Base-by-base conservation (phyloP, 495 filamentous ascomycete species). In the Penicillium ochrochloron region DNA sequence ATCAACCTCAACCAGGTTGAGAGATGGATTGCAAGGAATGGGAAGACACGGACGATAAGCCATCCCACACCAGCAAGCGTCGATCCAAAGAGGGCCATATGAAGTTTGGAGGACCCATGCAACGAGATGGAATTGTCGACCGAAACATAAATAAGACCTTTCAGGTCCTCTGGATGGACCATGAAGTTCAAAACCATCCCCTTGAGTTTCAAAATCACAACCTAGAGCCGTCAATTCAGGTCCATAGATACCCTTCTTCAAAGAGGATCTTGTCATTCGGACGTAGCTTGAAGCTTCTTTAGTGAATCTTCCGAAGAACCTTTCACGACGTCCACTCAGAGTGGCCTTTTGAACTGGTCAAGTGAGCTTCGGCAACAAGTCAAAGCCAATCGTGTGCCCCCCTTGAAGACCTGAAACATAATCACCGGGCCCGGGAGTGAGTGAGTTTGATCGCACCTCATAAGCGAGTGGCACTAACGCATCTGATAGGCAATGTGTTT, bases 401-500 rank as follows among this genome's bases (percentile, higher is more conserved):
- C 66, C 35, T 60, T 66, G 63, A 52, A 70, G 6, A 68, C 55
- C 70, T 81, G 77, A 79, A 80, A 81, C 78, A 64, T 67, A 63
- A 50, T 71, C 66, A 27, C 70, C 64, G 66, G 63, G 62, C 60
- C 64, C 69, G 54, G 66, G 55, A 73, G 63, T 59, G 72, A 76
- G 78, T 81, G 59, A 68, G 75, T 78, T 75, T 72, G 61, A 70
- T 72, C 64, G 48, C 29, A 63, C 63, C 62, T 66, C 63, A 53
- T 65, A 48, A 63, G 57, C 44, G 63, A 59, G 23, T 42, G 63
- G 64, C 54, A 62, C 78, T 83, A 68, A 82, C 72, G 33, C 57
- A 68, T 72, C 44, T 66, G 71, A 75, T 73, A 82, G 83, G 68
- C 67, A 85, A 85, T 85, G 83, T 85, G 83, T 66, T 85, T 85